Conservation (phyloP, 495 filamentous ascomycete species). For the Poronia punctata region DNA sequence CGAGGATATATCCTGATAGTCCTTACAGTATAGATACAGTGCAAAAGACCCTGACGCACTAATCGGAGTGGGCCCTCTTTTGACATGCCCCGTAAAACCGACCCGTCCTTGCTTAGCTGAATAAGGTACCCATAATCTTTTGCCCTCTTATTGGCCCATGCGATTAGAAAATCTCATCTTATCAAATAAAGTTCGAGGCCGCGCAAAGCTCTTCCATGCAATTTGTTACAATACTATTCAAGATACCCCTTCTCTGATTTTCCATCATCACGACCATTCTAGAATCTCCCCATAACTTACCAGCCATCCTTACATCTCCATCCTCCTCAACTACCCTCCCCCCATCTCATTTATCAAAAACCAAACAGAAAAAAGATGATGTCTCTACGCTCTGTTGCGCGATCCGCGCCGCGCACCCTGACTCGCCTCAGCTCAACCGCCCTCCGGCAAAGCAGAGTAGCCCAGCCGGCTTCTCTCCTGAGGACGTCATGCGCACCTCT, state of each 20-base stretch:
- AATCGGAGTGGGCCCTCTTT: no score
- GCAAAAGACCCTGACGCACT: no score
- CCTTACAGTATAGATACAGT: no score
- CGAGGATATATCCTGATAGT: no score
- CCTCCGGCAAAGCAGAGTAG: conserved; percentile 39
- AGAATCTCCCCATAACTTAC: neutral
- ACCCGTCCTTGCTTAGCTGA: no score
- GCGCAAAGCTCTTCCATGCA: neutral
- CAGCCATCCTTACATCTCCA: neutral
- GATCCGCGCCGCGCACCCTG: conserved; percentile 62
- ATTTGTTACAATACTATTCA: conserved; percentile 6
- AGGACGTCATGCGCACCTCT: conserved; percentile 26
- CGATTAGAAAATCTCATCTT: conserved; percentile 11
- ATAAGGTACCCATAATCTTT: no score
- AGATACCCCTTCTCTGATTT: conserved; percentile 1
- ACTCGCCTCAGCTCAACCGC: conserved; percentile 52
- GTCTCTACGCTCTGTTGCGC: conserved; percentile 63
- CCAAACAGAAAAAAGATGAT: conserved; percentile 51
- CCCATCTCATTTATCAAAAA: neutral
- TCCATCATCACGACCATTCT: neutral
- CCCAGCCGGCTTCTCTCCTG: conserved; percentile 26
- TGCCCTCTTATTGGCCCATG: conserved; percentile 11
- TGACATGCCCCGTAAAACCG: no score
- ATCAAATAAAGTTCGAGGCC: conserved; percentile 17
- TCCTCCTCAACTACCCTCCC: neutral